Evolutionary conservation across 2,329 filamentous ascomycete species (phyloP), one percentile per base, ranked within the genome.

Genomic region (Grosmannia huntii): DNA sequence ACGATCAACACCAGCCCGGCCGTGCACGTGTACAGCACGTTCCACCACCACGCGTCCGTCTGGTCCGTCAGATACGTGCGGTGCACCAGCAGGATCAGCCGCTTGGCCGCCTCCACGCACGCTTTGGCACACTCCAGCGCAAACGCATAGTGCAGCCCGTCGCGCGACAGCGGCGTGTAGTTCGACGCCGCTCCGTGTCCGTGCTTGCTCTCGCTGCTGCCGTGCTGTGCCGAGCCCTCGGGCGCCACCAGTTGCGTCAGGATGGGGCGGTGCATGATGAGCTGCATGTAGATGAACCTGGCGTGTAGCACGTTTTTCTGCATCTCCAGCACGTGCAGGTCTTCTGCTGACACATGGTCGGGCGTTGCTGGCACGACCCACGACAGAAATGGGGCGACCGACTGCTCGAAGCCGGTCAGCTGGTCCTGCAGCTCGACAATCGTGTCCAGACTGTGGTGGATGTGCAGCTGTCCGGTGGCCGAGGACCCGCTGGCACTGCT

Each of bases 31-130:
- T 61, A 61, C 14, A 61, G 41, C 11, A 51, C 60, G 19, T 61
- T 61, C 60, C 60, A 61, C 60, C 60, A 61, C 60, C 60, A 61
- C 19, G 57, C 56, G 23, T 57, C 57, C 1, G 57, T 54, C 28
- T 49, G 49, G 23, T 59, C 55, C 4, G 55, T 57, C 11, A 46
- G 28, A 31, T 61, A 61, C 31, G 48, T 57, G 4, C 33, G 27
- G 53, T 61, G 55, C 6, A 61, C 55, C 12, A 59, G 27, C 14
- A 28, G 36, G 10, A 61, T 57, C 16, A 61, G 49, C 14, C 55
- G 57, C 21, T 23, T 50, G 28, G 60, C 57, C 4, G 60, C 60
- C 23, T 59, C 57, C 5, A 61, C 50, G 36, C 60, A 61, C 10
- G 60, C 59, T 25, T 49, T 50, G 19, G 55, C 57, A 9, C 57